Base-by-base conservation (phyloP, 2,329 filamentous ascomycete species). In the Diaporthe citriasiana region DNA sequence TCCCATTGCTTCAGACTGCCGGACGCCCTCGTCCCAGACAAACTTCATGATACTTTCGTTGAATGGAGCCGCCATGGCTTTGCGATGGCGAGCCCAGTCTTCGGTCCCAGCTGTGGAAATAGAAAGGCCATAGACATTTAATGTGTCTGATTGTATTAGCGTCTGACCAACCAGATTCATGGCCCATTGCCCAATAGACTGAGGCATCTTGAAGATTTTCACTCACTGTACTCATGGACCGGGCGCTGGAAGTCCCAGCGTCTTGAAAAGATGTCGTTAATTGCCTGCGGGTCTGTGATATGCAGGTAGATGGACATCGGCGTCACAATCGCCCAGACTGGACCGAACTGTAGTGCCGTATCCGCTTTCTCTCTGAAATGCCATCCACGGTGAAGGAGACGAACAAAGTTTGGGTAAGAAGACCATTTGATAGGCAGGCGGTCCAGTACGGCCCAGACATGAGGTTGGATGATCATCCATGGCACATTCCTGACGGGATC, bases 1-100 rank as follows among this genome's bases (percentile, higher is more conserved):
- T 19, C n/a, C 57, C 57, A 45, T 60, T 15, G 57, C 57, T 27
- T 60, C n/a, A 4, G 57, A 45, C 22, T 60, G 57, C 4, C 38
- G 57, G 25, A 60, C 10, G n/a, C 35, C 8, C 38, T 60, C 57
- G 15, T 60, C 38, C 57, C 57, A 60, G n/a, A 45, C 57, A 12
- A 45, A 60, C 17, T 60, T 60, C 57, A 60, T 60, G 25, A 60
- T 60, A 17, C 57, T 60, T n/a, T 60, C 57, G 27, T 60, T 60
- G 25, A 60, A 42, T 2, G 57, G 57, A 10, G 57, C 57, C 22
- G 57, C 57, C 57, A 45, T 60, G 13, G 57, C 57, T 30, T 60
- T 60, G 38, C 57, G 38, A 45, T 60, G 38, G 19, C 57, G 57
- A 30, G 57, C 57, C 57, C 57, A 60, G 22, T 45, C 57, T 15